Evolutionary conservation across 331 rosid species (phyloP).

Genomic region (Rosa hybrid): DNA sequence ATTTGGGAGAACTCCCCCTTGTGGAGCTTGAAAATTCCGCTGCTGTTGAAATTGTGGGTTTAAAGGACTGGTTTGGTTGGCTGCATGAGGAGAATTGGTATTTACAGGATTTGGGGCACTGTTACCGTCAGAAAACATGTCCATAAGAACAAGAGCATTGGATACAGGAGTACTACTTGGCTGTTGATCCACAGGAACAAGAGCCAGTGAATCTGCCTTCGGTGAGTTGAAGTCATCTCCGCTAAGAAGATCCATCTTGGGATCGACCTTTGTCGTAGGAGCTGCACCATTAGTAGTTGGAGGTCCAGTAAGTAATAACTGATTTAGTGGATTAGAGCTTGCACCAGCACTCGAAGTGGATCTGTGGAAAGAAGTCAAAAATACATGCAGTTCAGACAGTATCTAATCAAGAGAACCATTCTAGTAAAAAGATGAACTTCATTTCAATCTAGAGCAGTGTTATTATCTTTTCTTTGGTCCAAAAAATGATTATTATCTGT

Average conservation of each 20-base stretch:
- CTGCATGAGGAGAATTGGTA: conserved; percentile 44
- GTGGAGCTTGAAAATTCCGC: conserved; percentile 58
- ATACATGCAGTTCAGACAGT: conserved; percentile 20
- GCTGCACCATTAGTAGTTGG: conserved; percentile 50
- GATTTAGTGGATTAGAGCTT: conserved; percentile 71
- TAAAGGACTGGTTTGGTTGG: conserved; percentile 45
- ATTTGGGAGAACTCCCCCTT: conserved; percentile 59
- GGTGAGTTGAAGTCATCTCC: conserved; percentile 90
- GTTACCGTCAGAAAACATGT: conserved; percentile 67
- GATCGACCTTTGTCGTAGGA: conserved; percentile 46
- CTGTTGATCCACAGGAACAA: conserved; percentile 79
- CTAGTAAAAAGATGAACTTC: background rate
- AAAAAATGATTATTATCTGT: background rate
- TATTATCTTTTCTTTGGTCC: background rate
- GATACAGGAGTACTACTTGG: conserved; percentile 51
- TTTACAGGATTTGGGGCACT: conserved; percentile 42
- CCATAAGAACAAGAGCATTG: conserved; percentile 85
- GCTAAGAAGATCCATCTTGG: conserved; percentile 88
- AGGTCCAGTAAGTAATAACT: conserved; percentile 78
- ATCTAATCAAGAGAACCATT: background rate
- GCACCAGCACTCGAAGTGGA: conserved; percentile 58
- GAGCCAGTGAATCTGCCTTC: conserved; percentile 83
- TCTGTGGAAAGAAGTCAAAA: conserved; percentile 41
- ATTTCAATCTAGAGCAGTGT: background rate
- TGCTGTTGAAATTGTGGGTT: conserved; percentile 62